Conservation (phyloP, 2,329 filamentous ascomycete species). For the Dactylonectria macrodidyma region DNA sequence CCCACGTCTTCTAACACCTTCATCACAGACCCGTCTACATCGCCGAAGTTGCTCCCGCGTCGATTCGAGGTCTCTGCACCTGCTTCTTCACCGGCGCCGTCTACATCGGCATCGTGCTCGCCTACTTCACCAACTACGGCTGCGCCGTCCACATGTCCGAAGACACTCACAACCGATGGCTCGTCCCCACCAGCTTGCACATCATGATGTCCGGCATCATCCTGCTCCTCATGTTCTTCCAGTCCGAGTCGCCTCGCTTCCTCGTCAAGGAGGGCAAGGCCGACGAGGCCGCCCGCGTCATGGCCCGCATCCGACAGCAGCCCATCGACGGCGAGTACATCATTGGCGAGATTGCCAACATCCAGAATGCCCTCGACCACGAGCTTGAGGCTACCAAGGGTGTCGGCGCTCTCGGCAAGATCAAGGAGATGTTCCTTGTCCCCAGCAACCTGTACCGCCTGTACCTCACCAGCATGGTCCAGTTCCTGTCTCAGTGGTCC, state of each 20-base stretch:
- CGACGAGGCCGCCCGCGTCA: slow-evolving; percentile 69
- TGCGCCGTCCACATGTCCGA: slow-evolving; percentile 64
- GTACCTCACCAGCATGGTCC: slow-evolving; percentile 77
- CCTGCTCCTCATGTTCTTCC: slow-evolving; percentile 77
- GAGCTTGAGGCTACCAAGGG: slow-evolving; percentile 81
- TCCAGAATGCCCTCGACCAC: slow-evolving; percentile 76
- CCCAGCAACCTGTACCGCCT: slow-evolving; percentile 81
- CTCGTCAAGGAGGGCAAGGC: slow-evolving; percentile 75
- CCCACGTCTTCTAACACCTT: slow-evolving; percentile 2
- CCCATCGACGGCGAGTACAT: slow-evolving; percentile 73
- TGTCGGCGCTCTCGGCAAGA: slow-evolving; percentile 72
- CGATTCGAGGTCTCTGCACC: slow-evolving; percentile 81
- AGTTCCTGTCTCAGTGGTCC: slow-evolving; percentile 82
- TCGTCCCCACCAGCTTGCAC: slow-evolving; percentile 82
- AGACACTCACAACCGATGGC: slow-evolving; percentile 66
- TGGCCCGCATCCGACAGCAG: slow-evolving; percentile 73
- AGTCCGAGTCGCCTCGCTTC: slow-evolving; percentile 79
- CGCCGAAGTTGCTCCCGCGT: slow-evolving; percentile 79
- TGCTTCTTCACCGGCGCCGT: slow-evolving; percentile 70
- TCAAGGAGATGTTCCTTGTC: slow-evolving; percentile 78
- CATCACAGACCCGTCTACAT: slow-evolving; percentile 73
- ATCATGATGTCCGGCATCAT: slow-evolving; percentile 84
- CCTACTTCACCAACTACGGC: slow-evolving; percentile 83
- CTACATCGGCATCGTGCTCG: slow-evolving; percentile 83
- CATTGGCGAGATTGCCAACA: slow-evolving; percentile 72